phyloP scores from a whole-genome alignment of 352 stramenopile species.

The Halophytophthora batemanensis region DNA sequence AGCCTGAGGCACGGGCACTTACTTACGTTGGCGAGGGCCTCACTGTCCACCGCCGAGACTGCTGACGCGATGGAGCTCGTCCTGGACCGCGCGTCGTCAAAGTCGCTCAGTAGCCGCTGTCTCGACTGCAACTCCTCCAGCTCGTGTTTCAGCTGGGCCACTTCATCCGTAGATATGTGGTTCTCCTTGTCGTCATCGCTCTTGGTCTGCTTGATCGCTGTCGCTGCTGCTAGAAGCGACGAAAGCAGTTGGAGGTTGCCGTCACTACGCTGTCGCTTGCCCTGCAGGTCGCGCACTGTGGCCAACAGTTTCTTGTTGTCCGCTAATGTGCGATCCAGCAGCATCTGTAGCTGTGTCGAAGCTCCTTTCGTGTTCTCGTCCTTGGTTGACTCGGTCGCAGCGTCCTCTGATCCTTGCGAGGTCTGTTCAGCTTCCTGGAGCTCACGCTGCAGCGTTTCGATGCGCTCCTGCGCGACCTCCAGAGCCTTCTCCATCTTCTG shows the following conservation, averaged over 20 bases:
- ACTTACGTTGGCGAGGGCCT: constrained; percentile 39
- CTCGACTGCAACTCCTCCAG: constrained; percentile 25
- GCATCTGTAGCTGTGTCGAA: constrained; percentile 36
- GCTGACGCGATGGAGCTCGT: constrained; percentile 10
- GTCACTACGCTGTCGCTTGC: constrained; percentile 39
- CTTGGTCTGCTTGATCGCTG: constrained; percentile 9
- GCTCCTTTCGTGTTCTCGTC: constrained; percentile 1
- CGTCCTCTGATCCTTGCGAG: constrained; percentile 2
- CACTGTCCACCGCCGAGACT: constrained; percentile 26
- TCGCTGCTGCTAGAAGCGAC: constrained; percentile 17
- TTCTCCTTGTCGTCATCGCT: constrained; percentile 14
- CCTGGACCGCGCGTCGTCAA: constrained; percentile 8
- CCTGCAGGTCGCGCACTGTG: constrained; percentile 61
- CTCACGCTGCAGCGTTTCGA: constrained; percentile 43
- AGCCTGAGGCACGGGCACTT: constrained; percentile 25
- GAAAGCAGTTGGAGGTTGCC: constrained; percentile 36
- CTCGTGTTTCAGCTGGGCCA: constrained; percentile 39
- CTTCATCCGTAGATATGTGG: constrained; percentile 36
- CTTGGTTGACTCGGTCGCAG: background rate
- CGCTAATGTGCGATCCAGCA: constrained; percentile 45
- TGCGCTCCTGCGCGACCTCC: constrained; percentile 28
- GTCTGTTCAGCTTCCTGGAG: constrained; percentile 4
- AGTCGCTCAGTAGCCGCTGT: constrained; percentile 15
- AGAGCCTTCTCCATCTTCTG: constrained; percentile 26
- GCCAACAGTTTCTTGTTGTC: constrained; percentile 64